These are phyloP conservation scores for Lathyrus tuberosus DNA, from an alignment of 306 rosid genomes.

Conservation along the genomic window DNA sequence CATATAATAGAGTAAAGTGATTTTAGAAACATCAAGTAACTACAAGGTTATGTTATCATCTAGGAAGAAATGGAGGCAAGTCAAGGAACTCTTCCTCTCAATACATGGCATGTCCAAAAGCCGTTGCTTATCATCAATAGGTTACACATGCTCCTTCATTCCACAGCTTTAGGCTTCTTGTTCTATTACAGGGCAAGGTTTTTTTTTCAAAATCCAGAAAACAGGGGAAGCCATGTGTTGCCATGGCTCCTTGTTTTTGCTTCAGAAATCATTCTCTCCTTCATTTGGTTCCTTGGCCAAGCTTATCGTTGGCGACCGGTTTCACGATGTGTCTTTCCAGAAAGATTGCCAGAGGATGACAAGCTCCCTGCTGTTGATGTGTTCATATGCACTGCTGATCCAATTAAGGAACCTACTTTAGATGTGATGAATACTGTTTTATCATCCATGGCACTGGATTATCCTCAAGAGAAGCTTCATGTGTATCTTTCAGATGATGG, in stretches of 20 bases:
- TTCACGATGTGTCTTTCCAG: conserved; percentile 48
- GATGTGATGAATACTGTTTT: conserved; percentile 73
- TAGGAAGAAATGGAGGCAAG: conserved; percentile 46
- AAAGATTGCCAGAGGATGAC: conserved; percentile 59
- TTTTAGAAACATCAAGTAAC: neutral
- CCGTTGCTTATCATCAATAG: conserved; percentile 45
- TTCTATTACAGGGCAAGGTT: conserved; percentile 52
- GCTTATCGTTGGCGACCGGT: conserved; percentile 62
- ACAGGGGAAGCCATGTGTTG: conserved; percentile 34
- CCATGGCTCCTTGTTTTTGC: conserved; percentile 59
- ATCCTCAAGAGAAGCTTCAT: conserved; percentile 65
- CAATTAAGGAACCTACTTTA: conserved; percentile 65
- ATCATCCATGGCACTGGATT: conserved; percentile 73
- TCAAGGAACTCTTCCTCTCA: conserved; percentile 42
- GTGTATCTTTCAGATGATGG: conserved; percentile 79
- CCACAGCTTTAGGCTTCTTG: conserved; percentile 52
- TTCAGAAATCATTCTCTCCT: conserved; percentile 66
- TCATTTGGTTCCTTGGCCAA: conserved; percentile 66
- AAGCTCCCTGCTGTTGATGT: conserved; percentile 66
- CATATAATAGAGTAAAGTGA: neutral
- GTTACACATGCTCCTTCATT: conserved; percentile 54
- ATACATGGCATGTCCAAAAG: conserved; percentile 53
- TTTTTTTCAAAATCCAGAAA: conserved; percentile 40
- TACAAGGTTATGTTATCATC: neutral
- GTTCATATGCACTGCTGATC: conserved; percentile 73